Percentiles rank a stretch among this genome's conserved stretches.
phyloP scores from a whole-genome alignment of 2,329 filamentous ascomycete species.

The Helotiales sp. region DNA sequence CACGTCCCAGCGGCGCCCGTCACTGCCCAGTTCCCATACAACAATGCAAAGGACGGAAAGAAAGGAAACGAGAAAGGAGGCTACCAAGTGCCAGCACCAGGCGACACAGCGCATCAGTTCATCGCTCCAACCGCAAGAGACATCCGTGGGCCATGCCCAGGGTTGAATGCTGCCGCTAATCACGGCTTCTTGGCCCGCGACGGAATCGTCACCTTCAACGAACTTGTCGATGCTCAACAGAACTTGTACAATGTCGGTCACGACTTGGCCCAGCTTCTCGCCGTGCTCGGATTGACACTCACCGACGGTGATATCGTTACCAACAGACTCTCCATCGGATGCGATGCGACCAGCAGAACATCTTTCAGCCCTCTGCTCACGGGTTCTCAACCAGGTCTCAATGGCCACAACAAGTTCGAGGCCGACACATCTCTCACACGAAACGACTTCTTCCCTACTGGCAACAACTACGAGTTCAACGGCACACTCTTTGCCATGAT shows the following conservation, averaged over 20 bases:
- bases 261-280: conserved; percentile 32
- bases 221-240: conserved; percentile 39
- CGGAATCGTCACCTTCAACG: conserved; percentile 42
- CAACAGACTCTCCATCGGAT: conserved; percentile 36
- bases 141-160: conserved; percentile 49
- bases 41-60: conserved; percentile 48
- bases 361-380: conserved; percentile 27
- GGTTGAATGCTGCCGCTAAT: conserved; percentile 49
- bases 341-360: conserved; percentile 42
- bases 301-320: conserved; percentile 36
- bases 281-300: conserved; percentile 32
- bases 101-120: conserved; percentile 37
- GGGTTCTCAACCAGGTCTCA: conserved; percentile 33
- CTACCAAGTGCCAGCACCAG: conserved; percentile 49
- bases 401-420: conserved; percentile 38
- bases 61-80: conserved; percentile 50
- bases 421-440: conserved; percentile 34
- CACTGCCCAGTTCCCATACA: conserved; percentile 48
- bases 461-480: conserved; percentile 37
- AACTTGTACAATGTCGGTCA: conserved; percentile 38
- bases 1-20: conserved; percentile 46
- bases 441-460: conserved; percentile 38
- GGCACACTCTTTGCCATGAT: conserved; percentile 43
- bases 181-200: conserved; percentile 48
- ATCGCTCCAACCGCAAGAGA: conserved; percentile 39